Base-by-base conservation (phyloP, 2,329 filamentous ascomycete species). In the Fusarium buharicum region DNA sequence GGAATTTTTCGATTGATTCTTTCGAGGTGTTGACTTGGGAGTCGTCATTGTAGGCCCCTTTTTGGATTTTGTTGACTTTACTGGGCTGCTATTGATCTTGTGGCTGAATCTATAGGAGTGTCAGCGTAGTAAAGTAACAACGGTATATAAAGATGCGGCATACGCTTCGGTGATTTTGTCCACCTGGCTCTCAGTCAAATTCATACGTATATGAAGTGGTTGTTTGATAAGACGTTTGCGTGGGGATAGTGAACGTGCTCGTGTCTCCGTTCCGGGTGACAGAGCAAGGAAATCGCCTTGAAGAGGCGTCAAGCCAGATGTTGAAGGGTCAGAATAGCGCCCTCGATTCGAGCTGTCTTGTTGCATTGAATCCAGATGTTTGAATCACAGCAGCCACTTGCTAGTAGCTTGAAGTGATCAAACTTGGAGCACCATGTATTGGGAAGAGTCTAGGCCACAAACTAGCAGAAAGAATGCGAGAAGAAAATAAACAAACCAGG, bases 161-260 rank as follows among this genome's bases (percentile, higher is more conserved):
- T 74, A 82, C 81, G 76, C 78, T 43, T 79, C 75, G 4, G 81
- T 77, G 38, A 83, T 72, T 55, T 74, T 79, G 52, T 82, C 78
- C 74, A 83, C 78, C 57, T 83, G 79, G 0, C 75, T 77, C 40
- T 82, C 79, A 5, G 80, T 83, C 50, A 83, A 62, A 58, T 81
- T 81, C 64, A 83, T 75, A 20, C 80, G 78, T 27, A 83, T 76
- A 34, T 80, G 77, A 17, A 83, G 71, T 3, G 77, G 77, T 39
- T 79, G 75, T 17, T 76, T 73, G 16, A 64, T 50, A 17, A 68
- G 66, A 2, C 73, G 71, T 48, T 76, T 74, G 34, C 68, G 72
- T 5, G 74, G 75, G 4, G 79, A 77, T 3, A 72, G 69, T 2
- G 77, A 77, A 16, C 71, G 72, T 34, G 77, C 69, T 46, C 75